Evolutionary conservation across 2,329 filamentous ascomycete species (phyloP), one percentile per base, ranked within the genome.

Genomic region (Alternaria incomplexa): DNA sequence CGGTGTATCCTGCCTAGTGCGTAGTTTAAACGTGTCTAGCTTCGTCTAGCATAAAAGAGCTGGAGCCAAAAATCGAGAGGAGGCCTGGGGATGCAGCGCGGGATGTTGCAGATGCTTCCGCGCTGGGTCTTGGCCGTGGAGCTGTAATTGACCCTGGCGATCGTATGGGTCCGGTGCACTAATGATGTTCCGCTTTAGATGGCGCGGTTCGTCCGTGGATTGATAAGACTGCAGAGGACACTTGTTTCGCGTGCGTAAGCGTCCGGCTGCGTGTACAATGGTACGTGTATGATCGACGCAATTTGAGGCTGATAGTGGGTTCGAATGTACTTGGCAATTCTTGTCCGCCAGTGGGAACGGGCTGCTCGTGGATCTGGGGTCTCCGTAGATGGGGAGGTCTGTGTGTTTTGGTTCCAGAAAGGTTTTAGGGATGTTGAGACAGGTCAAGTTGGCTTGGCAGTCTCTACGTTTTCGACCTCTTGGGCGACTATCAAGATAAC

Each of bases 21-120:
- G 55, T 58, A 55, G 47, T 40, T 48, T 23, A 25, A 47, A 22
- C 40, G 32, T 56, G 47, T 58, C 20, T 15, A 52, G 56, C 43
- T 52, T 56, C 58, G 53, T 59, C 55, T 54, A 64, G 63, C 54
- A 63, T 58, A 57, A 62, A 50, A 58, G 58, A 54, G 53, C 53
- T 58, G 58, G 57, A 36, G 60, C 54, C 52, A 56, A 64, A 64
- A 70, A 65, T 60, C 57, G 54, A 46, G 47, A 58, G 61, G 62
- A 60, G 63, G 59, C 59, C 63, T 62, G 46, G 53, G 28, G 68
- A 55, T 72, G 69, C 64, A 67, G 74, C 70, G 73, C 66, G 73
- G 75, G 71, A 73, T 72, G 75, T 76, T 67, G 72, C 76, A 75
- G 71, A 64, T 65, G 61, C 56, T 64, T 68, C 66, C 58, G 66